These are phyloP conservation scores for Lenzites betulinus DNA, from an alignment of 768 basidiomycete species.

Conservation along the genomic window DNA sequence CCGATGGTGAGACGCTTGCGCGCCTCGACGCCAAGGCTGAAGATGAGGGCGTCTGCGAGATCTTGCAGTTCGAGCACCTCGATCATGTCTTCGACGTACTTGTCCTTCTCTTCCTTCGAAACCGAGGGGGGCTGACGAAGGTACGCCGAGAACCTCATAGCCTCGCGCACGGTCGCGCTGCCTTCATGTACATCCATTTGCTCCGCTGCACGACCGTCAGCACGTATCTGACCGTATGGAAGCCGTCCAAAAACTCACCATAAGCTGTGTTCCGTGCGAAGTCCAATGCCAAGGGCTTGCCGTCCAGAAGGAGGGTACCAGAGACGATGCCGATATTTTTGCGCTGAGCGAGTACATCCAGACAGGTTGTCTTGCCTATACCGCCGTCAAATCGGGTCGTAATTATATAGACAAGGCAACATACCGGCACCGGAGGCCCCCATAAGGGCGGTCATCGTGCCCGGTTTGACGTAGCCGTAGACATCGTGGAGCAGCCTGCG, in stretches of 20 bases:
- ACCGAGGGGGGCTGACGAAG: slow-evolving; percentile 74
- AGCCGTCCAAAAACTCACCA: slow-evolving; percentile 43
- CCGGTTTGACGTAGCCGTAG: slow-evolving; percentile 81
- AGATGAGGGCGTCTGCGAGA: slow-evolving; percentile 79
- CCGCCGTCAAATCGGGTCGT: slow-evolving; percentile 4
- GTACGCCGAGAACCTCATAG: slow-evolving; percentile 83
- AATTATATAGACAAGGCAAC: slow-evolving; percentile 17
- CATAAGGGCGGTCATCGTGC: slow-evolving; percentile 88
- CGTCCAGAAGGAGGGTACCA: slow-evolving; percentile 68
- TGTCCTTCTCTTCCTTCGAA: slow-evolving; percentile 71
- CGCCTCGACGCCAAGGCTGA: slow-evolving; percentile 65
- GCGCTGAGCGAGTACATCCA: slow-evolving; percentile 72
- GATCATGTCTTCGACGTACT: slow-evolving; percentile 81
- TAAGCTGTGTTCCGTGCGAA: slow-evolving; percentile 76
- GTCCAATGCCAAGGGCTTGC: slow-evolving; percentile 57
- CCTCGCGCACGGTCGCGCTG: slow-evolving; percentile 81
- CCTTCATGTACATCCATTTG: slow-evolving; percentile 88
- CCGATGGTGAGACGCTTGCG: slow-evolving; percentile 90
- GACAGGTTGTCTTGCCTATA: slow-evolving; percentile 73
- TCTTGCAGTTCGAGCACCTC: slow-evolving; percentile 84
- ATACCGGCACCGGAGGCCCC: slow-evolving; percentile 77
- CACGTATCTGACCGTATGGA: slow-evolving; percentile 21
- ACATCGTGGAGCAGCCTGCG: slow-evolving; percentile 72
- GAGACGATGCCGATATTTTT: slow-evolving; percentile 69
- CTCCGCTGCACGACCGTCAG: slow-evolving; percentile 50